phyloP scores from a whole-genome alignment of 177 flowering plant genomes.

The Tripterygium wilfordii region DNA sequence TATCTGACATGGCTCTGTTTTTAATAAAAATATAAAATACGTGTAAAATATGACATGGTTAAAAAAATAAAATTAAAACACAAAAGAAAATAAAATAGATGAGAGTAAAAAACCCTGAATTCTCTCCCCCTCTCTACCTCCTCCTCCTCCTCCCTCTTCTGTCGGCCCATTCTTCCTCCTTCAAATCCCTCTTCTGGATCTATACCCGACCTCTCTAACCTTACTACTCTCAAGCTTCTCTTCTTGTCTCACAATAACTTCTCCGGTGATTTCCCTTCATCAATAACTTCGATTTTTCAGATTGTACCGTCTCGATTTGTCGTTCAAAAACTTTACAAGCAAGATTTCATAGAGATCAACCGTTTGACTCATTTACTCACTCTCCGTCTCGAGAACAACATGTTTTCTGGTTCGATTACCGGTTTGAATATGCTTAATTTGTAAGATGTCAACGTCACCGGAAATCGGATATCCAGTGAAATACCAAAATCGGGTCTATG shows the following conservation, averaged over 20 bases:
- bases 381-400: slow-evolving; percentile 59
- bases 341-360: slow-evolving; percentile 41
- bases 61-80: no score
- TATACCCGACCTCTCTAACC: slow-evolving; percentile 54
- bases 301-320: slow-evolving; percentile 82
- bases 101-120: no score
- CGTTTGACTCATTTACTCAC: slow-evolving; percentile 55
- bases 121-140: no score
- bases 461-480: slow-evolving; percentile 49
- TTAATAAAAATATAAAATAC: no score
- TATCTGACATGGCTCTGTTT: no score
- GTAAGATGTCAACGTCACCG: slow-evolving; percentile 71
- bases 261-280: slow-evolving; percentile 51
- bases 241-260: slow-evolving; percentile 62
- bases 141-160: no score
- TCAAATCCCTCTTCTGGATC: slow-evolving; percentile 56
- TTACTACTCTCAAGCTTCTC: slow-evolving; percentile 55
- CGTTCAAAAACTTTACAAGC: slow-evolving; percentile 58
- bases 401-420: slow-evolving; percentile 51
- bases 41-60: no score
- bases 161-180: no score
- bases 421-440: slow-evolving; percentile 33
- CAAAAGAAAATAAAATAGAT: no score
- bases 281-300: slow-evolving; percentile 34
- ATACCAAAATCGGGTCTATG: slow-evolving; percentile 57